These are phyloP conservation scores for Kernera saxatilis DNA, from an alignment of 345 rosid genomes.

Conservation along the genomic window DNA sequence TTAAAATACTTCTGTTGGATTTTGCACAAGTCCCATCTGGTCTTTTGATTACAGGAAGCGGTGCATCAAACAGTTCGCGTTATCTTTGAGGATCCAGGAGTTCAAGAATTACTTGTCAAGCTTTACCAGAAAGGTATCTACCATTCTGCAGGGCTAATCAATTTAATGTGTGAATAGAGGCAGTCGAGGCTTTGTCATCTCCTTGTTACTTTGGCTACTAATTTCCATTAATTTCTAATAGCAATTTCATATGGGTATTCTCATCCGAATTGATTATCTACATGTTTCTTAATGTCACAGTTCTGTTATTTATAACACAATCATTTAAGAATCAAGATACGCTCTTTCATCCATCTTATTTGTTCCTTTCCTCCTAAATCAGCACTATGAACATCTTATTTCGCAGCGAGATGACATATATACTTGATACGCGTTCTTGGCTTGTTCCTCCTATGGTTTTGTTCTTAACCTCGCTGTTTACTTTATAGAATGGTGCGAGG, in stretches of 20 bases:
- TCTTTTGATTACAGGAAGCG: constrained; percentile 64
- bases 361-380: background rate
- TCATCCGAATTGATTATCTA: background rate
- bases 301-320: background rate
- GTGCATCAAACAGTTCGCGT: constrained; percentile 84
- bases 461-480: constrained; percentile 19
- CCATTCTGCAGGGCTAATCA: background rate
- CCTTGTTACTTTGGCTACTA: background rate
- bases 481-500: constrained; percentile 90
- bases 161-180: background rate
- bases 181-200: background rate
- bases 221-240: background rate
- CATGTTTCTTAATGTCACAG: background rate
- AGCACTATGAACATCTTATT: background rate
- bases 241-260: background rate
- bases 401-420: background rate
- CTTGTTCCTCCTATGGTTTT: background rate
- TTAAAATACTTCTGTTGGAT: background rate
- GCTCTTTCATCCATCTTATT: background rate
- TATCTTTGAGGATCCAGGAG: constrained; percentile 99
- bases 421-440: background rate
- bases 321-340: background rate
- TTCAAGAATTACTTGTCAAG: constrained; percentile 85
- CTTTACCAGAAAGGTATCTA: constrained; percentile 83
- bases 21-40: background rate